Base-by-base conservation (phyloP, 2,329 filamentous ascomycete species). In the Ascochyta lentis region DNA sequence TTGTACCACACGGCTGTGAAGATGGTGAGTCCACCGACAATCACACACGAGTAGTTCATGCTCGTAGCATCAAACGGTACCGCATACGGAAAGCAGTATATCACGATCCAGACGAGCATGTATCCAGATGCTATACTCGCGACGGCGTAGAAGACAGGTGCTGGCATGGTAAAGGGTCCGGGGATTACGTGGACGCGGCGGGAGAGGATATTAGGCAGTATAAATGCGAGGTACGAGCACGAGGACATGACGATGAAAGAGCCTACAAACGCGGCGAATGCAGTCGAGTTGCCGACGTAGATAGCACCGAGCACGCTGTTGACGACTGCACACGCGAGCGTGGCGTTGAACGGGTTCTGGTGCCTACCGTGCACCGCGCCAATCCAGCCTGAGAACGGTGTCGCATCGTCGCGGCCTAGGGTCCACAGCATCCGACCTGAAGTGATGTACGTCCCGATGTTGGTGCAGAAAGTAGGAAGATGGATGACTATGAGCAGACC, bases 211-310 rank as follows among this genome's bases (percentile, higher is more conserved):
- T 81, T 75, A 9, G 79, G 79, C 2, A 90, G 72, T 49, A 91
- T 86, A 6, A 86, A 85, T 0, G 84, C 84, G 3, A 88, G 77
- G 68, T 88, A 90, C 0, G 84, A 87, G 9, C 83, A 66, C 0
- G 81, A 81, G 3, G 77, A 77, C 0, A 87, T 76, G 13, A 86
- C 78, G 48, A 85, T 80, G 68, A 85, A 87, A 0, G 79, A 82
- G 9, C 85, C 85, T 7, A 89, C 83, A 24, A 90, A 84, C 0
- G 87, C 87, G 38, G 84, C 83, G 74, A 90, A 91, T 0, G 88
- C 88, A 0, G 86, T 87, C 1, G 79, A 82, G 56, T 80, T 86
- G n/a, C 84, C 87, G 1, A 90, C 81, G 60, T 89, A 89, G 40
- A 90, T 86, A 38, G 79, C 80, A 0, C 86, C 87, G 0, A 90